Percentiles rank a stretch among this genome's conserved stretches.
These are phyloP conservation scores for Ceratonia siliqua DNA, from an alignment of 306 rosid genomes.

Conservation along the genomic window DNA sequence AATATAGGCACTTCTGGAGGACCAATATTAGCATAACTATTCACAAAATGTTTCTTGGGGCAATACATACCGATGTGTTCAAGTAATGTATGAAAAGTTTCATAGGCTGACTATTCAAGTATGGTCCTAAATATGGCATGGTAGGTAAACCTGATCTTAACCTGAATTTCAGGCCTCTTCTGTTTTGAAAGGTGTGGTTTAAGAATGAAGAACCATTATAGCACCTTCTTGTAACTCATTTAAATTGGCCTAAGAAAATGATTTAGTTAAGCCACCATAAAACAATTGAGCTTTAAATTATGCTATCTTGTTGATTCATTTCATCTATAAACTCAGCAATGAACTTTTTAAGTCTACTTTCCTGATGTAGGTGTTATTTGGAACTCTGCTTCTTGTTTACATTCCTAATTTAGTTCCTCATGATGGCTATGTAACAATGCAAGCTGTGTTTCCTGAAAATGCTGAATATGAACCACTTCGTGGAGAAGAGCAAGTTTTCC, in stretches of 20 bases:
- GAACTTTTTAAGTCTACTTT: constrained; percentile 17
- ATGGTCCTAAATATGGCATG: not conserved
- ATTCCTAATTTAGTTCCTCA: constrained; percentile 76
- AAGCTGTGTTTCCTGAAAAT: constrained; percentile 54
- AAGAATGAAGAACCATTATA: not conserved
- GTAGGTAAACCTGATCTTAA: not conserved
- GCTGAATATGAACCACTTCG: constrained; percentile 66
- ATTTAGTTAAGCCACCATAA: not conserved
- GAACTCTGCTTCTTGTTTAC: constrained; percentile 58
- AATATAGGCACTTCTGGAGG: not conserved
- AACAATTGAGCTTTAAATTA: not conserved
- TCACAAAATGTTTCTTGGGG: not conserved
- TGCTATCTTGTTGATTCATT: not conserved
- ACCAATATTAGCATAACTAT: not conserved
- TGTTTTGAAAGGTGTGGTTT: not conserved
- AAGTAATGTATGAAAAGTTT: not conserved
- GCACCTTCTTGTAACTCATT: not conserved
- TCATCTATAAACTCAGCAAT: not conserved
- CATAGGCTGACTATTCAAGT: not conserved
- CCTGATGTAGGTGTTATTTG: constrained; percentile 69
- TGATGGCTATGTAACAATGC: constrained; percentile 49
- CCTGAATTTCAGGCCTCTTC: not conserved
- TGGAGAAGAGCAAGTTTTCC: constrained; percentile 72
- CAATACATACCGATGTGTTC: not conserved
- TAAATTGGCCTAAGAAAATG: not conserved